A percentile compares a stretch with the other conserved stretches of the same genome.
Conservation (phyloP, 202 grass and related monocot species). For the Schoenoplectus triqueter region DNA sequence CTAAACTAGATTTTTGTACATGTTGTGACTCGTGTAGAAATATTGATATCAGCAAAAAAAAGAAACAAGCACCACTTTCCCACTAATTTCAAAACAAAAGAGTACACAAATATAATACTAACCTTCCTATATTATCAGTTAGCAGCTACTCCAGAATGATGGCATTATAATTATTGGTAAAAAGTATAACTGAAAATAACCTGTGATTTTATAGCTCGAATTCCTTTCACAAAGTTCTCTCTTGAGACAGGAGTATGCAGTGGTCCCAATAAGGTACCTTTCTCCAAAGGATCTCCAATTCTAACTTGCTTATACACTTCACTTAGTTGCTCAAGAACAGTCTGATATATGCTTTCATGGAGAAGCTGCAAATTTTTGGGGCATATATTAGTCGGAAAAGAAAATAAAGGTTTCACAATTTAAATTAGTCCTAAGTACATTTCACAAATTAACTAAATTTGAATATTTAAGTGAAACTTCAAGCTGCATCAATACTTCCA, state of each 20-base stretch:
- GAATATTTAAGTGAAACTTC: not conserved
- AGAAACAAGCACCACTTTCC: not conserved
- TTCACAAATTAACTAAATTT: conserved; percentile 12
- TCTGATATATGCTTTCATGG: conserved; percentile 89
- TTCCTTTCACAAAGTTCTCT: conserved; percentile 82
- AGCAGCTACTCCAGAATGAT: not conserved
- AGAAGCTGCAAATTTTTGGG: conserved; percentile 63
- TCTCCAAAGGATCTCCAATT: conserved; percentile 93
- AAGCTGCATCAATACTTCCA: conserved; percentile 5
- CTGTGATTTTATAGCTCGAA: conserved; percentile 80
- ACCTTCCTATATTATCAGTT: not conserved
- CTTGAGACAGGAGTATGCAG: conserved; percentile 86
- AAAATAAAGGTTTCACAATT: not conserved
- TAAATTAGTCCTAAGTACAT: not conserved
- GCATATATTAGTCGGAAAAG: not conserved
- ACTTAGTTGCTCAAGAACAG: conserved; percentile 83
- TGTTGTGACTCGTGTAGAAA: not conserved
- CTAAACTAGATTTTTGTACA: not conserved
- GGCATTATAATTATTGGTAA: not conserved
- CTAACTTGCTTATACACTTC: conserved; percentile 96
- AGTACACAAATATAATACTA: no score
- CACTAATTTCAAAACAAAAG: not conserved
- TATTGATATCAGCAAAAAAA: not conserved
- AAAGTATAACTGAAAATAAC: conserved; percentile 46
- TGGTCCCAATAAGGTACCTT: conserved; percentile 83